phyloP scores from a whole-genome alignment of 2,329 filamentous ascomycete genomes.

The Catunica adiposa region DNA sequence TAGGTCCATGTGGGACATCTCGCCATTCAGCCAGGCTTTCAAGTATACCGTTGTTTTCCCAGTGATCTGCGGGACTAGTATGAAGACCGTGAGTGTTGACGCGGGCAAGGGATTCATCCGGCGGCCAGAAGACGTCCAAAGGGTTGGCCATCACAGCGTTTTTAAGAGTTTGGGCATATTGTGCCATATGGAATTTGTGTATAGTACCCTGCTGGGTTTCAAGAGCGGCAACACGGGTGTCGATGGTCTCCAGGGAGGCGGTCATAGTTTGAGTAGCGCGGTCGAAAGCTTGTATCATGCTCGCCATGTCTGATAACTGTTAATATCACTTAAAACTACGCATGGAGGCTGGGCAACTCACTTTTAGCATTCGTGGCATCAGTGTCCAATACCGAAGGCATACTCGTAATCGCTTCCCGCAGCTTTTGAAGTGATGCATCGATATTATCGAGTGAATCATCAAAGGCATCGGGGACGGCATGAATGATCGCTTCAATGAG shows the following conservation, averaged over 20 bases:
- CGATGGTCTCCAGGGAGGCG: constrained; percentile 10
- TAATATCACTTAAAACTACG: not conserved
- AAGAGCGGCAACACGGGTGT: constrained; percentile 5
- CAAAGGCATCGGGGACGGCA: constrained; percentile 1
- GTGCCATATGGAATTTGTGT: constrained; percentile 13
- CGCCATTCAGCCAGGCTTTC: constrained; percentile 8
- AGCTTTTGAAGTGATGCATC: not conserved
- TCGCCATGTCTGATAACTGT: constrained; percentile 1
- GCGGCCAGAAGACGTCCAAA: constrained; percentile 20
- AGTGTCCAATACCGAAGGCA: not conserved
- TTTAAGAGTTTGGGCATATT: constrained; percentile 5
- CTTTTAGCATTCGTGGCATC: not conserved
- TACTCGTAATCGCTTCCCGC: not conserved
- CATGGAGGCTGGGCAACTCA: not conserved
- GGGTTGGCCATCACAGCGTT: constrained; percentile 5
- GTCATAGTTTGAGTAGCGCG: constrained; percentile 24
- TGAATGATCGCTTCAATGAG: constrained; percentile 6
- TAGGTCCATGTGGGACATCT: constrained; percentile 1
- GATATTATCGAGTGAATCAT: constrained; percentile 6
- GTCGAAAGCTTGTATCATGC: constrained; percentile 33
- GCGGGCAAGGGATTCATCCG: constrained; percentile 11
- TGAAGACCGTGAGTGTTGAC: not conserved
- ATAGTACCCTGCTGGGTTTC: constrained; percentile 6
- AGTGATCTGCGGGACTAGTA: not conserved
- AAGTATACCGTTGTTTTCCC: constrained; percentile 14